Base-by-base conservation (phyloP, 2,329 filamentous ascomycete genomes). In the Fusarium concolor region DNA sequence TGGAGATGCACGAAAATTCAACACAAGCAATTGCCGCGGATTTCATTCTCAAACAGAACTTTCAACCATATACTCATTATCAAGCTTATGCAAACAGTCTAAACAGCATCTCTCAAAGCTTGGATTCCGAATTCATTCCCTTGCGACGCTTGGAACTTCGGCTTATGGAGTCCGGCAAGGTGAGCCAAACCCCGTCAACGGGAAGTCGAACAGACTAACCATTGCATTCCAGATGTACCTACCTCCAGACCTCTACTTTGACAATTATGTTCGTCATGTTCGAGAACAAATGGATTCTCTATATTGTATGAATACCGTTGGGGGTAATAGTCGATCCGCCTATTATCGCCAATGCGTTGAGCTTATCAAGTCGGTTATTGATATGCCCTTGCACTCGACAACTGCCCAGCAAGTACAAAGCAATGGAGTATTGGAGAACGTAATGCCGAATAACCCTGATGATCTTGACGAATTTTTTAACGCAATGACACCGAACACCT, bases 141-240 rank as follows among this genome's bases (percentile, higher is more conserved):
- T 76, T 82, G 18, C 80, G 86, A 15, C 80, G 80, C 44, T 74
- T 86, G 2, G 86, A 88, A 72, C 73, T 88, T 18, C 83, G 86
- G 58, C 70, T 87, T 6, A 78, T 87, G 50, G 79, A 83, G 54
- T 80, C 79, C 14, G 85, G 85, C 67, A 86, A 83, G 79, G 85
- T 86, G 71, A 71, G 67, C 41, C 20, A 17, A 39, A 37, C 18
- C 22, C 31, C 10, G 6, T 26, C 10, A 17, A 18, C 28, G 37
- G 8, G 8, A 33, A 29, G 37, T 26, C 15, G 11, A 44, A 17
- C 38, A 20, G 39, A 59, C 69, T 76, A 45, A 71, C 56, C n/a
- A 14, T 38, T 14, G 43, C 11, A 20, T n/a, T 41, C 28, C 45
- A 85, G 83, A 76, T 73, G 18, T 78, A 67, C 38, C 71, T 86